These are phyloP conservation scores for Tuber calosporum DNA, from an alignment of 495 filamentous ascomycete genomes.

Conservation along the genomic window DNA sequence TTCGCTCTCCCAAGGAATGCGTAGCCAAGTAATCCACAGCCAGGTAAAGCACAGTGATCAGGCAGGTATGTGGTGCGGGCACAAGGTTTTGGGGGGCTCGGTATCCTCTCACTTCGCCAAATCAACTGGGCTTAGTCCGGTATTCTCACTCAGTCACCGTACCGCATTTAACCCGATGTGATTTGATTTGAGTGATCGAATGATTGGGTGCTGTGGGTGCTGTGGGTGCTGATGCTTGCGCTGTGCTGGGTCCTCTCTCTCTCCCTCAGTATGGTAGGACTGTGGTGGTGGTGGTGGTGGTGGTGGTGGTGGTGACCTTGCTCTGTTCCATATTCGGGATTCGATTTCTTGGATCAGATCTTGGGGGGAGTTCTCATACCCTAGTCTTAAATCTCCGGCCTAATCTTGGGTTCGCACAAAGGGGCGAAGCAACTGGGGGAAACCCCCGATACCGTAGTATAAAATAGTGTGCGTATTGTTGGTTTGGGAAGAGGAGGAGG, in stretches of 20 bases:
- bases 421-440: not conserved
- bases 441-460: not conserved
- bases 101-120: not conserved
- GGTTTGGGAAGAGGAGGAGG: not conserved
- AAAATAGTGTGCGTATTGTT: not conserved
- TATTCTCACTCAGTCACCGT: not conserved
- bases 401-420: not conserved
- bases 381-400: not conserved
- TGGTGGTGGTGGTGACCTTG: constrained; percentile 2
- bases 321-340: not conserved
- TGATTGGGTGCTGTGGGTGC: not conserved
- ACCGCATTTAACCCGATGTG: not conserved
- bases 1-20: not conserved
- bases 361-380: not conserved
- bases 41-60: constrained; percentile 1
- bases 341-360: not conserved
- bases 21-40: not conserved
- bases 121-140: not conserved
- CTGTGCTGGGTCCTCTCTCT: not conserved
- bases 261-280: not conserved
- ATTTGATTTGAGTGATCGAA: not conserved
- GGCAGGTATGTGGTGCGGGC: not conserved
- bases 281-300: too few relatives aligned
- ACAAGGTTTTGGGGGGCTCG: not conserved
- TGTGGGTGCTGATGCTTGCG: not conserved